Conservation (phyloP, 2,329 filamentous ascomycete genomes). For the Colletotrichum filicis region DNA sequence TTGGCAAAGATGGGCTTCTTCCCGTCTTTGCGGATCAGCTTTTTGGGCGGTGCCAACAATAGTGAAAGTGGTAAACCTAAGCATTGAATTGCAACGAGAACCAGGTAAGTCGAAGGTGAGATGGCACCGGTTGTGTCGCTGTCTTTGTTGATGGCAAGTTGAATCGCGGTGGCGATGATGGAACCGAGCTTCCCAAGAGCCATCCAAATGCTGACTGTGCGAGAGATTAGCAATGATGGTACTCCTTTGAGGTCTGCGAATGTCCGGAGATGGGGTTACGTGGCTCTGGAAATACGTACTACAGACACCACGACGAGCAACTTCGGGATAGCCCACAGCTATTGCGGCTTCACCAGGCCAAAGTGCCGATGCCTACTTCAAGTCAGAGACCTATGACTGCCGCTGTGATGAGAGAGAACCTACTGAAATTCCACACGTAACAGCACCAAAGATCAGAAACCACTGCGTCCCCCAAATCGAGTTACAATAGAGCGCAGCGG, state of each 20-base stretch:
- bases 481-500: constrained; percentile 25
- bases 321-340: constrained; percentile 43
- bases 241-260: neutral
- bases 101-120: constrained; percentile 52
- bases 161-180: constrained; percentile 61
- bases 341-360: constrained; percentile 50
- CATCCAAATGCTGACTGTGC: constrained; percentile 58
- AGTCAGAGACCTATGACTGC: neutral
- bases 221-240: neutral
- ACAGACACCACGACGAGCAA: constrained; percentile 55
- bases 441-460: constrained; percentile 22
- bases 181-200: constrained; percentile 63
- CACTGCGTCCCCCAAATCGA: constrained; percentile 26
- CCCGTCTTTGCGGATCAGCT: constrained; percentile 53
- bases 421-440: constrained; percentile 21
- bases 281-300: constrained; percentile 33
- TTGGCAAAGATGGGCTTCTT: constrained; percentile 33
- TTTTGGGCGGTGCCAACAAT: constrained; percentile 55
- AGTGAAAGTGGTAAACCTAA: constrained; percentile 56
- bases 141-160: constrained; percentile 59
- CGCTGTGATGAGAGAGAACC: neutral
- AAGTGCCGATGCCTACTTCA: constrained; percentile 44
- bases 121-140: constrained; percentile 54
- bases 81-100: constrained; percentile 56
- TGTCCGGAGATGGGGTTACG: neutral